These are phyloP conservation scores for Tilletia setariae DNA, from an alignment of 1,284 basidiomycete genomes.

Conservation along the genomic window DNA sequence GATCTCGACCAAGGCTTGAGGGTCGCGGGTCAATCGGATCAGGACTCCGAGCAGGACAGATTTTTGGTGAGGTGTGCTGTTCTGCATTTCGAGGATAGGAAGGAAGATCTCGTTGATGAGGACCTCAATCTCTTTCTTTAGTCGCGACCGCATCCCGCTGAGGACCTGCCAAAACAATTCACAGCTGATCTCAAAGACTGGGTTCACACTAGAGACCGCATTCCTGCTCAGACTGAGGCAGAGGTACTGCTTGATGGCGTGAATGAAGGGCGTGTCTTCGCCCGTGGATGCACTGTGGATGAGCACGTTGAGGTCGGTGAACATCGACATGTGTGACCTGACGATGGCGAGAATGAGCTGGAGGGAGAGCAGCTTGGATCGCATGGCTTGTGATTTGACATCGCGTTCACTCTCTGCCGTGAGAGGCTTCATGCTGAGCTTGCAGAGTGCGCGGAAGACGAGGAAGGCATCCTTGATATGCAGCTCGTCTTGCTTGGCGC, in stretches of 20 bases:
- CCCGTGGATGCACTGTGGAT: slow-evolving; percentile 51
- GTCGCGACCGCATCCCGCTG: slow-evolving; percentile 85
- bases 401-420: slow-evolving; percentile 52
- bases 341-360: slow-evolving; percentile 51
- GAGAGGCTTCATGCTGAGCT: slow-evolving; percentile 53
- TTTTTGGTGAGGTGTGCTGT: slow-evolving; percentile 77
- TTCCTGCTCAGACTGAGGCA: slow-evolving; percentile 91
- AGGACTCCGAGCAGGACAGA: slow-evolving; percentile 47
- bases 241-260: slow-evolving; percentile 58
- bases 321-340: slow-evolving; percentile 47
- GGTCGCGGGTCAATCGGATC: slow-evolving; percentile 49
- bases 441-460: slow-evolving; percentile 52
- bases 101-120: slow-evolving; percentile 97
- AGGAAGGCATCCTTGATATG: slow-evolving; percentile 54
- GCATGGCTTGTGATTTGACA: slow-evolving; percentile 52
- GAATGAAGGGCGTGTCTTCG: slow-evolving; percentile 52
- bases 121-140: slow-evolving; percentile 99
- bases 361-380: slow-evolving; percentile 51
- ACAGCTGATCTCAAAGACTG: slow-evolving; percentile 95
- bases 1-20: slow-evolving; percentile 53
- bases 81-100: slow-evolving; percentile 97
- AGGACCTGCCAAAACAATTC: slow-evolving; percentile 98
- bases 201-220: slow-evolving; percentile 88
- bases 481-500: slow-evolving; percentile 33
- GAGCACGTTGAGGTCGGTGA: slow-evolving; percentile 47